phyloP scores from a whole-genome alignment of 176 grass and related monocot genomes.

The Triticum turgidum region DNA sequence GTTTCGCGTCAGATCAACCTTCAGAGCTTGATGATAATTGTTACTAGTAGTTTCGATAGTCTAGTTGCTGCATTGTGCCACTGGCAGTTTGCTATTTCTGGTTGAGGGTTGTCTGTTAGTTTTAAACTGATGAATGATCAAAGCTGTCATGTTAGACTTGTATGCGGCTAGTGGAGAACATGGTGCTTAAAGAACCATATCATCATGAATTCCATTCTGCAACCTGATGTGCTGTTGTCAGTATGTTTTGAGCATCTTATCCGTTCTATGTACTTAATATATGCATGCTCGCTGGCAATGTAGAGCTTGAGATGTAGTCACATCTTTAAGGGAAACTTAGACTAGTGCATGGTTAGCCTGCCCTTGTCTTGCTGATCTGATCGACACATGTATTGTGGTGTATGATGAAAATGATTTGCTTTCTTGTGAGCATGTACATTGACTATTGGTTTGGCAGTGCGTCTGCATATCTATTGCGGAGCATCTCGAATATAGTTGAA shows the following conservation, averaged over 20 bases:
- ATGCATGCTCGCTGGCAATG: background rate
- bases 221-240: background rate
- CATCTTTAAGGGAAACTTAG: background rate
- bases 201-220: background rate
- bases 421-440: background rate
- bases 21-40: background rate
- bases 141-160: background rate
- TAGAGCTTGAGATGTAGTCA: background rate
- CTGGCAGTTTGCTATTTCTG: background rate
- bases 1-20: background rate
- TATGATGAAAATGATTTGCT: conserved; percentile 1
- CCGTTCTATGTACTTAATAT: background rate
- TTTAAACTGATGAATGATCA: background rate
- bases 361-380: background rate
- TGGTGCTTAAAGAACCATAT: background rate
- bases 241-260: background rate
- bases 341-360: background rate
- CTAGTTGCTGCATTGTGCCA: background rate
- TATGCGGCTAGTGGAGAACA: background rate
- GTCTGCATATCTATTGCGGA: background rate
- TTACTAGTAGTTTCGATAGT: background rate
- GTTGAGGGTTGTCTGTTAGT: background rate
- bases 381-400: background rate
- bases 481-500: conserved; percentile 1
- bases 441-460: background rate